Base-by-base conservation (phyloP, 768 basidiomycete species). In the Mycena belliarum region DNA sequence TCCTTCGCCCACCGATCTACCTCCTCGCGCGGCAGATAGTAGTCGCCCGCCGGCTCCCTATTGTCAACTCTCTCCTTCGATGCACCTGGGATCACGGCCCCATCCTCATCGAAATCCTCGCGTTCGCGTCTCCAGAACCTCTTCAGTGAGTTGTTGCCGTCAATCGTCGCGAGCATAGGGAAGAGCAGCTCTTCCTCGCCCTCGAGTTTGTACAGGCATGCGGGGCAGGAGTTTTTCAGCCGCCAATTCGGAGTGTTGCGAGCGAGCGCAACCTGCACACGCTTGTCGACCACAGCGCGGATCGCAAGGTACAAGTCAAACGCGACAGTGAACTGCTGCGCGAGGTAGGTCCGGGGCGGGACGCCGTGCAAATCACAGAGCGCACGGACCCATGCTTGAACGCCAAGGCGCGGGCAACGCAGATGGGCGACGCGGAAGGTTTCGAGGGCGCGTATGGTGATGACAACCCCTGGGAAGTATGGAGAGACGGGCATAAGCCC, bases 161-260 rank as follows among this genome's bases (percentile, higher is more conserved):
- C n/a, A n/a, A n/a, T n/a, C n/a, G n/a, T n/a, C n/a, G n/a, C n/a
- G n/a, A n/a, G n/a, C n/a, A n/a, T n/a, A n/a, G n/a, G n/a, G n/a
- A n/a, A n/a, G n/a, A n/a, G n/a, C n/a, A 77, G 65, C 0, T 59
- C 25, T 0, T 66, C 66, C 49, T 79, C 71, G 24, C 64, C 70
- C 37, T 70, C 43, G 7, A 76, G 59, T 68, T 71, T 62, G 47
- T 77, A 75, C 10, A 54, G 51, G 59, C 78, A 79, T 1, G 74
- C 57, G 0, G 72, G 71, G 60, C 78, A 80, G 0, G 66, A 10
- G 18, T 37, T 37, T 16, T 37, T 37, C 37, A 37, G 37, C 37
- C 14, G 14, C 37, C 37, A 37, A 18, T 37, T 18, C 5, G 37
- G 37, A 6, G 14, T 37, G 14, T 37, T 16, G 37, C 37, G 14